A percentile compares a stretch with the other conserved stretches of the same genome.
These are phyloP conservation scores for Aspergillus sergii DNA, from an alignment of 2,329 filamentous ascomycete species.

Conservation along the genomic window DNA sequence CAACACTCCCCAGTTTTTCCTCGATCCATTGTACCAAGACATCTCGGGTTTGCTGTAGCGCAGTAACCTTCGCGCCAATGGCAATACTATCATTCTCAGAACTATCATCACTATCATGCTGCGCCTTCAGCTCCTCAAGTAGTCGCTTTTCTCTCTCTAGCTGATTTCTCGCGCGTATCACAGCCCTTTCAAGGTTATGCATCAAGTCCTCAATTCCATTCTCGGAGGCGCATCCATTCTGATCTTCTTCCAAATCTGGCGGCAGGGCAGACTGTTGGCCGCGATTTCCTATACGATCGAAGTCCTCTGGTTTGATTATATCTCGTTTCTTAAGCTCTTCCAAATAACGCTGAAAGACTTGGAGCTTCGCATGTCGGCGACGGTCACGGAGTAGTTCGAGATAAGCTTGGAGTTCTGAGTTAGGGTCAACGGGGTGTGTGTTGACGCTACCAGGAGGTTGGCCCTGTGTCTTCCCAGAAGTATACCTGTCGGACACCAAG, in stretches of 20 bases:
- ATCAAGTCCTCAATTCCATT: constrained; percentile 36
- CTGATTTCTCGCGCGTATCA: constrained; percentile 39
- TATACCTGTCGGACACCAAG: constrained; percentile 35
- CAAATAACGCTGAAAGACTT: constrained; percentile 50
- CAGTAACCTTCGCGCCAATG: constrained; percentile 31
- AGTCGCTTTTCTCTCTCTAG: constrained; percentile 40
- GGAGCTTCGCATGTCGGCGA: constrained; percentile 48
- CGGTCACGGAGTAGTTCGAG: constrained; percentile 50
- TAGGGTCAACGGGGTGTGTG: constrained; percentile 20
- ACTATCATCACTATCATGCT: constrained; percentile 17
- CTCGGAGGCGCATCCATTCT: constrained; percentile 13
- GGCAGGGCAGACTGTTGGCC: constrained; percentile 18
- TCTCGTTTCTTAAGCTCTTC: constrained; percentile 42
- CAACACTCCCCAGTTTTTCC: constrained; percentile 46
- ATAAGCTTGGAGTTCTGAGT: constrained; percentile 41
- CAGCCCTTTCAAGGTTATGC: constrained; percentile 42
- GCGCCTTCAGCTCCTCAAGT: constrained; percentile 35
- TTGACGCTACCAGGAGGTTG: constrained; percentile 21
- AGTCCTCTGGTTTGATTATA: constrained; percentile 20
- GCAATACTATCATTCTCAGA: constrained; percentile 6
- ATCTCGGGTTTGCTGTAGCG: constrained; percentile 49
- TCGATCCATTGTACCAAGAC: constrained; percentile 57
- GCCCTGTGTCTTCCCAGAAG: constrained; percentile 30
- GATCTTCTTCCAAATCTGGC: constrained; percentile 22
- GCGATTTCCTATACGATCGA: constrained; percentile 21